These are phyloP conservation scores for Cladophialophora chaetospira DNA, from an alignment of 2,329 filamentous ascomycete genomes.

Conservation along the genomic window DNA sequence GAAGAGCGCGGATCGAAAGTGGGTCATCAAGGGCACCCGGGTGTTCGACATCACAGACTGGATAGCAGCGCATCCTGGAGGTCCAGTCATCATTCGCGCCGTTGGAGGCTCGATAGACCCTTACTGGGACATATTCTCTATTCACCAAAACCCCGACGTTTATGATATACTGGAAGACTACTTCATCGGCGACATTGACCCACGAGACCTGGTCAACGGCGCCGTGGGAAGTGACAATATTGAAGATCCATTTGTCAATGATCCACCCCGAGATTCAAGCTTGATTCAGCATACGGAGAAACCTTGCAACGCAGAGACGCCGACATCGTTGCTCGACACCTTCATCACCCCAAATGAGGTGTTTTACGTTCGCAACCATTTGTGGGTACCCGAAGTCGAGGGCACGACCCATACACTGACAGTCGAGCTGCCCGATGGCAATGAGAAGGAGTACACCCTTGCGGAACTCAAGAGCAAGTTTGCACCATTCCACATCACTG, in stretches of 20 bases:
- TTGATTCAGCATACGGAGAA: conserved; percentile 57
- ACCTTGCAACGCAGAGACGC: conserved; percentile 65
- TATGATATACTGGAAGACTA: conserved; percentile 67
- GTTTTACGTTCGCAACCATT: conserved; percentile 65
- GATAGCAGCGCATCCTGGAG: conserved; percentile 66
- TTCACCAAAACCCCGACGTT: conserved; percentile 67
- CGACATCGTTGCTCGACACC: conserved; percentile 49
- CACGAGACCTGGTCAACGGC: conserved; percentile 61
- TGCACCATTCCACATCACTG: conserved; percentile 54
- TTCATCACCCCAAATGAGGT: conserved; percentile 60
- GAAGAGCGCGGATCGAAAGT: conserved; percentile 54
- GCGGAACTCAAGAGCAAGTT: conserved; percentile 56
- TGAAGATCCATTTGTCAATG: conserved; percentile 55
- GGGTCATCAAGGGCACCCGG: conserved; percentile 65
- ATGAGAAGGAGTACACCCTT: conserved; percentile 56
- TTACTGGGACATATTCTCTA: conserved; percentile 71
- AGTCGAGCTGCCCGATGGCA: conserved; percentile 60
- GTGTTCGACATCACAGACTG: conserved; percentile 74
- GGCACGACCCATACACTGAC: conserved; percentile 52
- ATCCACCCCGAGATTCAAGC: conserved; percentile 48
- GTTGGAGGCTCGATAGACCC: conserved; percentile 66
- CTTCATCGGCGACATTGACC: conserved; percentile 63
- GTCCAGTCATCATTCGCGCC: conserved; percentile 67
- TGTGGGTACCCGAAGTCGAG: conserved; percentile 59
- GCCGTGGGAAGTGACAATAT: conserved; percentile 50